A percentile compares a stretch with the other conserved stretches of the same genome.
Conservation (phyloP, 2,329 filamentous ascomycete genomes). For the Dactylellina sp. region DNA sequence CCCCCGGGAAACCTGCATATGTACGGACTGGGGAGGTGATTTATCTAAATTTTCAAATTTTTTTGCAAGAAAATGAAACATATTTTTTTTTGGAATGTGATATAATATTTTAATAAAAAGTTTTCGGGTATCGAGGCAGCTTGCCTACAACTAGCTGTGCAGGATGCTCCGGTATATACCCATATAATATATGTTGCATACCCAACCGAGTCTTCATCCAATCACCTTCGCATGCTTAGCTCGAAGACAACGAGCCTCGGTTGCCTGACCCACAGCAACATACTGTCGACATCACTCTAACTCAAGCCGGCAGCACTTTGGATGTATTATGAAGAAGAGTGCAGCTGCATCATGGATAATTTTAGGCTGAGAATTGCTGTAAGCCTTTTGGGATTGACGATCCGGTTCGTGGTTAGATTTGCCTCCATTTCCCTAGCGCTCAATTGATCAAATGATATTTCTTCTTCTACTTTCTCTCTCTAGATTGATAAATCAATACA, state of each 20-base stretch:
- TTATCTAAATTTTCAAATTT: no score
- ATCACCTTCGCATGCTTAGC: conserved; percentile 22
- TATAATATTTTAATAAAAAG: conserved; percentile 27
- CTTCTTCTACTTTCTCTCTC: background rate
- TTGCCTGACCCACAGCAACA: conserved; percentile 22
- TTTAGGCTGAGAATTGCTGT: conserved; percentile 15
- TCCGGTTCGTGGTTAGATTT: conserved; percentile 1
- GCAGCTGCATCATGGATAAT: conserved; percentile 3
- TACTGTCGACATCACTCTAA: conserved; percentile 2
- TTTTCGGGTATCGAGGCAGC: no score
- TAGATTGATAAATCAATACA: background rate
- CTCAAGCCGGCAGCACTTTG: background rate
- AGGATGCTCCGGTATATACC: conserved; percentile 15
- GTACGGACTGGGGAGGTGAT: no score
- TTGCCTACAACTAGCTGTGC: no score
- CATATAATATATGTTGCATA: conserved; percentile 26
- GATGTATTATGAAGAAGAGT: conserved; percentile 6
- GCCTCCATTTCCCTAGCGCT: background rate
- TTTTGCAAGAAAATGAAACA: background rate
- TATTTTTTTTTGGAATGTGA: conserved; percentile 7
- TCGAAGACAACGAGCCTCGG: conserved; percentile 8
- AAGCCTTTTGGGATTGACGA: background rate
- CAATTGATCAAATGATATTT: background rate
- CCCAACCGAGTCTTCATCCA: conserved; percentile 12
- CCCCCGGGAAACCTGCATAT: conserved; percentile 25